Evolutionary conservation across 2,329 filamentous ascomycete genomes (phyloP).

Genomic region (Pseudogymnoascus sp.): DNA sequence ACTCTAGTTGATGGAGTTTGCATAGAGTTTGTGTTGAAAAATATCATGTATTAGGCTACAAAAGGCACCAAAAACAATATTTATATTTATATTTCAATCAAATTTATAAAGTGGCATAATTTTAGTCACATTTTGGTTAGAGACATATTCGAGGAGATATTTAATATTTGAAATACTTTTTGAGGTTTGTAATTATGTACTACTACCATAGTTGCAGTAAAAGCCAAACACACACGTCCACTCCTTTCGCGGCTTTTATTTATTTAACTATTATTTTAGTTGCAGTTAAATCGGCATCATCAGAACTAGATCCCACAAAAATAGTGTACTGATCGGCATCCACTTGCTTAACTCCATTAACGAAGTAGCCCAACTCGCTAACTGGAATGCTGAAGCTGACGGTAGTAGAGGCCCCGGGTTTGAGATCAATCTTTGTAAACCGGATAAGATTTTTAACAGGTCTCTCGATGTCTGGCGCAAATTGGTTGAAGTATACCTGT

Average conservation of each 20-base stretch:
- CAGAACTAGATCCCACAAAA: constrained; percentile 1
- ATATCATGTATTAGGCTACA: background rate
- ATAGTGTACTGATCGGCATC: constrained; percentile 1
- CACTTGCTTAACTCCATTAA: background rate
- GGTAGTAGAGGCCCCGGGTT: background rate
- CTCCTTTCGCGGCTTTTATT: background rate
- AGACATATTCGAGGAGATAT: background rate
- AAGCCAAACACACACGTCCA: background rate
- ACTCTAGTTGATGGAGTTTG: background rate
- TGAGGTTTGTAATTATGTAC: background rate
- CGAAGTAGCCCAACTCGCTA: background rate
- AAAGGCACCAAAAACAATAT: background rate
- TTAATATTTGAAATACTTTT: background rate
- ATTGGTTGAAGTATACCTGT: background rate
- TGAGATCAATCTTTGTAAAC: background rate
- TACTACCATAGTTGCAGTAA: background rate
- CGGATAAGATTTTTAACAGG: constrained; percentile 4
- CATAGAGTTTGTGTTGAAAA: background rate
- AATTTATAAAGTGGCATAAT: background rate
- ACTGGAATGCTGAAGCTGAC: background rate
- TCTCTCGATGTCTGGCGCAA: background rate
- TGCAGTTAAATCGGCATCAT: background rate
- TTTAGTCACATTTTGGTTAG: background rate
- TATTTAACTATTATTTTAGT: background rate
- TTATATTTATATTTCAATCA: background rate